phyloP scores from a whole-genome alignment of 1,284 basidiomycete species.

The Amylostereum chailletii region DNA sequence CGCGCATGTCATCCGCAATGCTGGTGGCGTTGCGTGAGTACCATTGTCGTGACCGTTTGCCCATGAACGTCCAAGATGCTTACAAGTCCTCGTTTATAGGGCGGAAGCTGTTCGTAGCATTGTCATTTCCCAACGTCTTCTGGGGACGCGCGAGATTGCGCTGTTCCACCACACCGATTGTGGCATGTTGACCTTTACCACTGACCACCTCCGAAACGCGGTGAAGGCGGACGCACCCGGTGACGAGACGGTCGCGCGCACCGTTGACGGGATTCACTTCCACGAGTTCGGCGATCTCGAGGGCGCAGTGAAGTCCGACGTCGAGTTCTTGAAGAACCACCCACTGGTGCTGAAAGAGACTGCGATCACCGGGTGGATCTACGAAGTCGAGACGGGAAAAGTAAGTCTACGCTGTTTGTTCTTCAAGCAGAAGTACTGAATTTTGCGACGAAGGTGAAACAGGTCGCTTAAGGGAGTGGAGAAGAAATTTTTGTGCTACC shows the following conservation, averaged over 20 bases:
- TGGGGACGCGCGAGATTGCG: slow-evolving; percentile 58
- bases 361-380: slow-evolving; percentile 56
- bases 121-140: slow-evolving; percentile 58
- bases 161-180: slow-evolving; percentile 63
- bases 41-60: not conserved
- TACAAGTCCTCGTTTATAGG: slow-evolving; percentile 20
- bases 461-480: no score
- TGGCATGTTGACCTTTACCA: slow-evolving; percentile 57
- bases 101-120: slow-evolving; percentile 58
- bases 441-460: no score
- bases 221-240: slow-evolving; percentile 39
- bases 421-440: no score
- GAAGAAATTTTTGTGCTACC: no score
- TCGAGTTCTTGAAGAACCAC: slow-evolving; percentile 44
- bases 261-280: slow-evolving; percentile 48
- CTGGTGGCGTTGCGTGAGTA: slow-evolving; percentile 52
- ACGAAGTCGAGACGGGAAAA: slow-evolving; percentile 54
- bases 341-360: slow-evolving; percentile 48
- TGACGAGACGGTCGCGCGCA: slow-evolving; percentile 25
- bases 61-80: not conserved
- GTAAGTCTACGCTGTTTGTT: slow-evolving; percentile 18
- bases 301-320: slow-evolving; percentile 46
- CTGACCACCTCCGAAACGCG: slow-evolving; percentile 37
- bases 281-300: slow-evolving; percentile 47
- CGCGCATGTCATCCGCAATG: slow-evolving; percentile 63